Evolutionary conservation across 2,329 filamentous ascomycete species (phyloP).

Genomic region (Scytalidium sp.): DNA sequence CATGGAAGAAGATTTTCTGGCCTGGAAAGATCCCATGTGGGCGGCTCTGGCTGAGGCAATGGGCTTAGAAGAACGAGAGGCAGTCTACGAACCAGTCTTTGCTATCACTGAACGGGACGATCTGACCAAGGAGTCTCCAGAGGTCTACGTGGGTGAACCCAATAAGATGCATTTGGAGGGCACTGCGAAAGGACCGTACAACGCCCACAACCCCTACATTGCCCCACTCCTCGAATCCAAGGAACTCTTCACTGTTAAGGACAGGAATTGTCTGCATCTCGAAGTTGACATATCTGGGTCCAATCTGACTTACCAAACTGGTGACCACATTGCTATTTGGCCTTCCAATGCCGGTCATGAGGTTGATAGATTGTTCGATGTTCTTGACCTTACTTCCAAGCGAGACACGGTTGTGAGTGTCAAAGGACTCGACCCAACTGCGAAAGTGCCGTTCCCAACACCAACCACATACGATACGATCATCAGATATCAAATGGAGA

Average conservation of each 20-base stretch:
- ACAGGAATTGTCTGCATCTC: constrained; percentile 93
- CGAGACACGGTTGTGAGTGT: constrained; percentile 79
- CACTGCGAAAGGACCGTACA: constrained; percentile 81
- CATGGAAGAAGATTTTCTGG: constrained; percentile 99
- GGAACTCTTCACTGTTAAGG: constrained; percentile 85
- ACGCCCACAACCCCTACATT: constrained; percentile 95
- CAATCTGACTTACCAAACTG: constrained; percentile 90
- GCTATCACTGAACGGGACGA: constrained; percentile 74
- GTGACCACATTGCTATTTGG: constrained; percentile 97
- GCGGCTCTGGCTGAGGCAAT: constrained; percentile 76
- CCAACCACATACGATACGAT: constrained; percentile 96
- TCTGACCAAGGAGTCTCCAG: constrained; percentile 68
- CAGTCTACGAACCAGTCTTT: constrained; percentile 92
- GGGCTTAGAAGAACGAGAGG: constrained; percentile 90
- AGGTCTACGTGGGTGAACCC: constrained; percentile 92
- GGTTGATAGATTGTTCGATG: constrained; percentile 82
- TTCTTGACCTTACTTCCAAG: constrained; percentile 74
- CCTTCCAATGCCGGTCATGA: constrained; percentile 91
- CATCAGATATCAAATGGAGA: constrained; percentile 93
- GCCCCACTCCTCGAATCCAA: constrained; percentile 88
- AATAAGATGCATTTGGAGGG: constrained; percentile 95
- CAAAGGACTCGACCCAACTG: constrained; percentile 89
- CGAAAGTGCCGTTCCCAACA: constrained; percentile 95
- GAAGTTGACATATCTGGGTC: constrained; percentile 89
- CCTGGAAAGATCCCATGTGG: constrained; percentile 99